Base-by-base conservation (phyloP, 108 stramenopile species). In the Licmophora abbreviata region DNA sequence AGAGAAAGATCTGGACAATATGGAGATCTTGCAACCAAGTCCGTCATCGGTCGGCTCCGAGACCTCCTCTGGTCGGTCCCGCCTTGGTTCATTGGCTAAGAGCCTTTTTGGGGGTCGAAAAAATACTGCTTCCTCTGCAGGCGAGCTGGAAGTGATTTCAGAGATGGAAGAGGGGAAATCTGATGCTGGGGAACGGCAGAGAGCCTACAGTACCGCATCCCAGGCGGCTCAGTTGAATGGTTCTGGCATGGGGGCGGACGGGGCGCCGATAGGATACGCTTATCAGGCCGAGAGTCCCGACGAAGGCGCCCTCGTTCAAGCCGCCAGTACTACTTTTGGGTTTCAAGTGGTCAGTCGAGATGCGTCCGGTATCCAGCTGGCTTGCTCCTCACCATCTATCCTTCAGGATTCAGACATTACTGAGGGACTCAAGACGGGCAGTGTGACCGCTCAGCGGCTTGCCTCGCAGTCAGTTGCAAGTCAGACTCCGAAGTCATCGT, bases 251-350 rank as follows among this genome's bases (percentile, higher is more conserved):
- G 70, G 64, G 17, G 41, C 73, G 9, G 88, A 91, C 48, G 88
- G 88, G 12, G 86, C 91, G 3, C 91, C 91, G 17, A 34, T 52
- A 8, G 91, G 91, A 11, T 80, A 48, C 51, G 74, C 73, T 3
- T 94, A 91, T 56, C 89, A 92, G 56, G 93, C 93, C 3, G 93
- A 94, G 56, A 85, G 83, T 70, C 93, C 93, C 3, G 93, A 94
- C 40, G 93, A 94, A 67, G 85, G 84, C 32, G 93, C 93, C 0
- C 77, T 94, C 22, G 93, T 94, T 23, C 63, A 74, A 6, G 86
- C 77, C 15, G 83, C 87, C 22, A 84, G 86, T 53, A 71, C 65
- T 23, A 56, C 63, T 27, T 88, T 71, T 60, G 85, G 80, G 12
- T 92, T 84, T 51, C 88, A 89, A 59, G 73, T 95, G 17, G 20